A percentile compares a stretch with the other conserved stretches of the same genome.
phyloP scores from a whole-genome alignment of 306 rosid species.

The Trifolium dubium region DNA sequence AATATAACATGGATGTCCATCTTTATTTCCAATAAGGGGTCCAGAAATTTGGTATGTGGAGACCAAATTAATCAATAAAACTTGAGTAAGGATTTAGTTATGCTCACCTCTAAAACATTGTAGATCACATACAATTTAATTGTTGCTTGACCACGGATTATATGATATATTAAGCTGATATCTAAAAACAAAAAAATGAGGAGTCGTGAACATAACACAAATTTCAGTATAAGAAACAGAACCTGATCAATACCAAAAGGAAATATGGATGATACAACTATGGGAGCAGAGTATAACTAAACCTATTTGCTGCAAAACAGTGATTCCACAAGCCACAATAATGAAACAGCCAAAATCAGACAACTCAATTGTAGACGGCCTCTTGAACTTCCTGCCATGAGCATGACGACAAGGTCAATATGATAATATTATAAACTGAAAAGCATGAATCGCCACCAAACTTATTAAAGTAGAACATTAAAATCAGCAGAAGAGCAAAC shows the following conservation, averaged over 20 bases:
- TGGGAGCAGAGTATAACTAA: slow-evolving; percentile 31
- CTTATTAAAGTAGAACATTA: background rate
- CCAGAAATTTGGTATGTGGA: slow-evolving; percentile 24
- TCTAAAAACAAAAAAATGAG: slow-evolving; percentile 50
- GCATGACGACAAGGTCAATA: slow-evolving; percentile 37
- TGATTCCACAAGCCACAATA: slow-evolving; percentile 79
- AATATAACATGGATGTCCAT: too few relatives aligned
- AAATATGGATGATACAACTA: slow-evolving; percentile 9
- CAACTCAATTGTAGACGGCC: slow-evolving; percentile 74
- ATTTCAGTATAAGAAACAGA: slow-evolving; percentile 1
- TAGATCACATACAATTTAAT: slow-evolving; percentile 90
- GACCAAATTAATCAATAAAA: slow-evolving; percentile 24
- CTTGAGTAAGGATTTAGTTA: slow-evolving; percentile 29
- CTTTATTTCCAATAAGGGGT: background rate
- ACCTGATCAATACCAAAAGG: slow-evolving; percentile 27
- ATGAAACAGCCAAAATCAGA: slow-evolving; percentile 89
- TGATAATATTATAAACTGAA: slow-evolving; percentile 32
- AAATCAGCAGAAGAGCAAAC: slow-evolving; percentile 7
- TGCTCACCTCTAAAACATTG: slow-evolving; percentile 90
- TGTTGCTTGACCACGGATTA: slow-evolving; percentile 99
- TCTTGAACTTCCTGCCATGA: slow-evolving; percentile 89
- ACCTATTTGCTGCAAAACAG: slow-evolving; percentile 85
- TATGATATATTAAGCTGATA: slow-evolving; percentile 98
- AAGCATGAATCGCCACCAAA: background rate
- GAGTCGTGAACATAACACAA: background rate